Conservation (phyloP, 495 filamentous ascomycete genomes). For the Xylaria flabelliformis region DNA sequence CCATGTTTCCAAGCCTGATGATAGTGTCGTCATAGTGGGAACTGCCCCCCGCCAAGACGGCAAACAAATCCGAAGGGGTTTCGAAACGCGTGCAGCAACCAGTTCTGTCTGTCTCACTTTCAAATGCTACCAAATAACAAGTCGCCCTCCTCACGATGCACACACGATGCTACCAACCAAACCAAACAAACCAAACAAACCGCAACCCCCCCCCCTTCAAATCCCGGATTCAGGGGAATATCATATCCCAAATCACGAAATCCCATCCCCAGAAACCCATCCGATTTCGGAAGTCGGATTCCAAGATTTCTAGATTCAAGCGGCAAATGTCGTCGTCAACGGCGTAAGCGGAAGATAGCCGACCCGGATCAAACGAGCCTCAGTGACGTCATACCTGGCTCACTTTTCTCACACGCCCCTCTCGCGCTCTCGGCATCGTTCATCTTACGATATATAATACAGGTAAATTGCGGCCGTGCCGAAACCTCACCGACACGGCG, state of each 20-base stretch:
- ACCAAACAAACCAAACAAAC: not conserved
- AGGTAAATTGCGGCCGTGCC: too few relatives aligned
- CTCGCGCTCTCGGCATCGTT: too few relatives aligned
- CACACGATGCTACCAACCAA: not conserved
- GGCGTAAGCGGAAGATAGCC: not conserved
- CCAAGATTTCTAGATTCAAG: not conserved
- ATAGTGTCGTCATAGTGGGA: slow-evolving; percentile 18
- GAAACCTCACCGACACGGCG: slow-evolving; percentile 6
- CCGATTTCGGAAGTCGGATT: not conserved
- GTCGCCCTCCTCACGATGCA: not conserved
- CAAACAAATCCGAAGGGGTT: slow-evolving; percentile 1
- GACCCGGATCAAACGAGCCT: not conserved
- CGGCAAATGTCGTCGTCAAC: not conserved
- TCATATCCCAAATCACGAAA: not conserved
- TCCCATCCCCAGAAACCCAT: not conserved
- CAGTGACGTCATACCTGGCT: slow-evolving; percentile 5
- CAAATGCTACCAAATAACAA: not conserved
- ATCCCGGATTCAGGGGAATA: not conserved
- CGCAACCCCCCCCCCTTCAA: not conserved
- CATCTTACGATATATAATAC: not conserved
- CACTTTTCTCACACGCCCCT: not conserved
- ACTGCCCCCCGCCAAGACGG: slow-evolving; percentile 11
- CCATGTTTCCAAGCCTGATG: not conserved
- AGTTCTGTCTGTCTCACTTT: not conserved
- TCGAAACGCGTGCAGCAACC: not conserved